A percentile compares a stretch with the other conserved stretches of the same genome.
These are phyloP conservation scores for Skeletonema costatum DNA, from an alignment of 108 stramenopile genomes.

Conservation along the genomic window DNA sequence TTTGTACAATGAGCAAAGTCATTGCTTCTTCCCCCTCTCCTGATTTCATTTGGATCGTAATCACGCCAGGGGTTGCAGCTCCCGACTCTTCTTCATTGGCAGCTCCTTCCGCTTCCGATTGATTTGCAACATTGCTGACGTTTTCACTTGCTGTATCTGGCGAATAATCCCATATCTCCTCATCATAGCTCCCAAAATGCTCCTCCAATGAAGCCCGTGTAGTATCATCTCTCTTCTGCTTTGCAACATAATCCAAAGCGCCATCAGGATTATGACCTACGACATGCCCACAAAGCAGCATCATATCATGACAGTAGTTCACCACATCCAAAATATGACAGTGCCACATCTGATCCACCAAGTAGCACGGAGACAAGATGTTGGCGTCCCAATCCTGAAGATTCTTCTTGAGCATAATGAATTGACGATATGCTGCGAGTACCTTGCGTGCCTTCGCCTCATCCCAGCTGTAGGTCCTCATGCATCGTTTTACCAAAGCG, in stretches of 20 bases:
- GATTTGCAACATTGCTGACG: not conserved
- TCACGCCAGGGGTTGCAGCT: no score
- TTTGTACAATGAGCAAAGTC: no score
- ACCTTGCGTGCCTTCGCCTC: slow-evolving; percentile 56
- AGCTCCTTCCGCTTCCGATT: not conserved
- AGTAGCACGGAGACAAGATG: slow-evolving; percentile 58
- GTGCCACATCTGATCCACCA: slow-evolving; percentile 80
- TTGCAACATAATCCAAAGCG: slow-evolving; percentile 43
- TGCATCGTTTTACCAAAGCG: slow-evolving; percentile 69
- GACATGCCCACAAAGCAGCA: slow-evolving; percentile 65
- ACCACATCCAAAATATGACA: slow-evolving; percentile 65
- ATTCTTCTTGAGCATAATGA: slow-evolving; percentile 69
- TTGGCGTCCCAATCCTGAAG: slow-evolving; percentile 69
- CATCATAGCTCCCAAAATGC: slow-evolving; percentile 59
- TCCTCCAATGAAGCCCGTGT: slow-evolving; percentile 63
- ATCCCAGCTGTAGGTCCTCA: slow-evolving; percentile 56
- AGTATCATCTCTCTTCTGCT: slow-evolving; percentile 49
- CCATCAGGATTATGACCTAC: slow-evolving; percentile 70
- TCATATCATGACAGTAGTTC: slow-evolving; percentile 69
- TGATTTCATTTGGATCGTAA: no score
- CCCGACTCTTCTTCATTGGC: no score
- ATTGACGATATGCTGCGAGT: slow-evolving; percentile 67
- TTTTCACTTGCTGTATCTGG: not conserved
- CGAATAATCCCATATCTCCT: slow-evolving; percentile 56
- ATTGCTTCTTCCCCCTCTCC: no score